phyloP scores from a whole-genome alignment of 2,329 filamentous ascomycete species.

The Pseudocercospora fuligena region DNA sequence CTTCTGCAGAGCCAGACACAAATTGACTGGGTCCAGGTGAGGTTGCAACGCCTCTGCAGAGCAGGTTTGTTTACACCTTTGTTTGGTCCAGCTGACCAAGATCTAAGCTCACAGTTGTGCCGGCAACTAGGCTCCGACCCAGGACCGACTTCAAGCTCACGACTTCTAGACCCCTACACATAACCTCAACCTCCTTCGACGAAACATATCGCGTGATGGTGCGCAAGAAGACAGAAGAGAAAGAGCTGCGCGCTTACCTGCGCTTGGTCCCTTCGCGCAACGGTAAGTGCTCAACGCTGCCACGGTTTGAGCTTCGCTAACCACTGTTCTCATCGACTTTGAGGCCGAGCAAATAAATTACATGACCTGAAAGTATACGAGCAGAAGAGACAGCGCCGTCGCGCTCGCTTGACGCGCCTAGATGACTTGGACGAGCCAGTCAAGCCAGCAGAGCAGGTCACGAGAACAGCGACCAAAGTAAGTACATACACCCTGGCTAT shows the following conservation, averaged over 20 bases:
- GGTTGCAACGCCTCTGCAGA: not conserved
- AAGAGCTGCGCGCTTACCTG: slow-evolving; percentile 1
- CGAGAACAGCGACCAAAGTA: not conserved
- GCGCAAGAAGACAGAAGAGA: not conserved
- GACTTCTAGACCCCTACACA: not conserved
- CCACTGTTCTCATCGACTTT: not conserved
- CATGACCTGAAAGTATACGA: not conserved
- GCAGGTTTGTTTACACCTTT: too few species aligned
- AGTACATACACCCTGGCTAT: slow-evolving; percentile 12
- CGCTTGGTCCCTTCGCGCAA: not conserved
- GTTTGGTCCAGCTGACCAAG: too few species aligned
- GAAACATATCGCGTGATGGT: not conserved
- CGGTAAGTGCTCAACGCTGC: not conserved
- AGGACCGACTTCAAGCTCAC: not conserved
- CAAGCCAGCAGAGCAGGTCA: not conserved
- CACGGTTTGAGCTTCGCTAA: not conserved
- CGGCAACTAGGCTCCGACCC: not conserved
- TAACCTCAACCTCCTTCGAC: not conserved
- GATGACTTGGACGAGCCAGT: not conserved
- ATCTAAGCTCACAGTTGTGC: not conserved
- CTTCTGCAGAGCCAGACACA: not conserved
- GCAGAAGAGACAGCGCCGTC: not conserved
- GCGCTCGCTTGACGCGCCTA: not conserved
- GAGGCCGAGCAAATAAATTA: not conserved
- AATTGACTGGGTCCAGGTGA: not conserved